A percentile compares a stretch with the other conserved stretches of the same genome.
Evolutionary conservation across 768 basidiomycete genomes (phyloP).

Genomic region (Mycena capillaripes): DNA sequence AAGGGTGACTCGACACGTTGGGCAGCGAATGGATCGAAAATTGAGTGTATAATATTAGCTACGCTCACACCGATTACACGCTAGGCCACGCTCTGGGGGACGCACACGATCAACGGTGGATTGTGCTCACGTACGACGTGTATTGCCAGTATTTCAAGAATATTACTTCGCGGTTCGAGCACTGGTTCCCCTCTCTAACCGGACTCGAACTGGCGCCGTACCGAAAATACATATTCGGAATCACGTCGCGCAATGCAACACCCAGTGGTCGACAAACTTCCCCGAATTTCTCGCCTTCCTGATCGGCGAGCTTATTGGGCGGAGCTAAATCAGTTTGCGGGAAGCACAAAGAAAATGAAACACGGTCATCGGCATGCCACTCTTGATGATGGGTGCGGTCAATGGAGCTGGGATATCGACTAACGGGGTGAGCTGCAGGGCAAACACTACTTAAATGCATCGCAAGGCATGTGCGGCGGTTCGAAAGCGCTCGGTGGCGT

Average conservation of each 20-base stretch:
- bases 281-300: constrained; percentile 38
- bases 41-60: constrained; percentile 38
- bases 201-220: constrained; percentile 37
- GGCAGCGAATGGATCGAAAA: not conserved
- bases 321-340: constrained; percentile 42
- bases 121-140: constrained; percentile 47
- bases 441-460: not conserved
- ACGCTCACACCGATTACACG: constrained; percentile 41
- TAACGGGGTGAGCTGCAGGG: not conserved
- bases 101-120: constrained; percentile 30
- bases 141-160: constrained; percentile 44
- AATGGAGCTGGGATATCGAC: constrained; percentile 42
- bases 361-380: constrained; percentile 47
- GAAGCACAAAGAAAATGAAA: constrained; percentile 47
- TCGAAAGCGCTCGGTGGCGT: not conserved
- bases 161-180: constrained; percentile 34
- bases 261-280: constrained; percentile 41
- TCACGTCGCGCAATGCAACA: constrained; percentile 43
- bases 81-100: constrained; percentile 35
- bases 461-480: not conserved
- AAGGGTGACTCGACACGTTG: constrained; percentile 37
- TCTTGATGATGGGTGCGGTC: constrained; percentile 42
- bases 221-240: constrained; percentile 48
- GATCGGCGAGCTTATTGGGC: constrained; percentile 47
- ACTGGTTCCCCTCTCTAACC: constrained; percentile 34